Evolutionary conservation across 129 eudicot genomes (phyloP).

Genomic region (Flaveria ramosissima): DNA sequence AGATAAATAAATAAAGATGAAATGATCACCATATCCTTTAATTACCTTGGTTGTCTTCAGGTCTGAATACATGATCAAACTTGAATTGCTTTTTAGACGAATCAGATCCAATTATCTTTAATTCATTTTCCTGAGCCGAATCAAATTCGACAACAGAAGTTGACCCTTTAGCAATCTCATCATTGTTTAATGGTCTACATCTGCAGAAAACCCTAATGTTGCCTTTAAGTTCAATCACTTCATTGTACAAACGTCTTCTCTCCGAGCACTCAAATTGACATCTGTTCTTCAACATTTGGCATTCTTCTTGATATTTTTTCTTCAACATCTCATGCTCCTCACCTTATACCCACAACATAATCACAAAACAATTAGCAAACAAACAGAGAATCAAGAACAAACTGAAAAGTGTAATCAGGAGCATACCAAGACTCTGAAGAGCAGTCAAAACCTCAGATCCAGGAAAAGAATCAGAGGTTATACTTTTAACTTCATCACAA

Average conservation of each 20-base stretch:
- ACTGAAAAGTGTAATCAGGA: slow-evolving; percentile 9
- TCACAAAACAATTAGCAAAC: slow-evolving; percentile 10
- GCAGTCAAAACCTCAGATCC: slow-evolving; percentile 65
- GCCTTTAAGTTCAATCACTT: slow-evolving; percentile 94
- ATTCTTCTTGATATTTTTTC: slow-evolving; percentile 63
- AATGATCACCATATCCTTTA: not conserved
- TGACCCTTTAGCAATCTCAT: slow-evolving; percentile 69
- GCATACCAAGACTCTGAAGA: slow-evolving; percentile 71
- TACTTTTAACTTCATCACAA: slow-evolving; percentile 68
- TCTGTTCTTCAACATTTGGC: slow-evolving; percentile 56
- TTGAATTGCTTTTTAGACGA: slow-evolving; percentile 81
- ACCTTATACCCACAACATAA: slow-evolving; percentile 34
- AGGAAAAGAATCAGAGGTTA: slow-evolving; percentile 63
- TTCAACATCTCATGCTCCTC: slow-evolving; percentile 66
- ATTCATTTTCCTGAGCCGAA: slow-evolving; percentile 74
- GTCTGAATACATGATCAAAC: slow-evolving; percentile 82
- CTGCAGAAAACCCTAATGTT: slow-evolving; percentile 95
- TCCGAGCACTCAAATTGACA: slow-evolving; percentile 65
- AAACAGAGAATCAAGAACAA: not conserved
- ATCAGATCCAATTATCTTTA: slow-evolving; percentile 68
- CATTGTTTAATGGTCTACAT: slow-evolving; percentile 78
- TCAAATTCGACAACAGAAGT: slow-evolving; percentile 70
- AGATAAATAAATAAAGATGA: not conserved
- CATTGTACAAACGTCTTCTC: slow-evolving; percentile 77
- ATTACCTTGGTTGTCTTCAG: slow-evolving; percentile 90